phyloP scores from a whole-genome alignment of 1,139 yeast species.

The Yamadazyma trypodendri region DNA sequence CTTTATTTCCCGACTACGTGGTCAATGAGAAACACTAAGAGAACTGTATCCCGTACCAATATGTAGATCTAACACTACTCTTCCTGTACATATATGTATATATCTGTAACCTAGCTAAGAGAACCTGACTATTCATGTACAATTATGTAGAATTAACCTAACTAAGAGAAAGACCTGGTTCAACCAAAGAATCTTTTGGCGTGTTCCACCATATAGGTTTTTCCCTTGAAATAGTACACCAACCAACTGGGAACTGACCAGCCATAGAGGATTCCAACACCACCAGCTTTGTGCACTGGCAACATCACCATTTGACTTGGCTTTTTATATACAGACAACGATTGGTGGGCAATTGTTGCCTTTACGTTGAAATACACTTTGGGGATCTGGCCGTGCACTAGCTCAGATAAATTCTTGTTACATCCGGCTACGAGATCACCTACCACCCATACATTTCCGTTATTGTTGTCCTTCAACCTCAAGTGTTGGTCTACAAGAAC shows the following conservation, averaged over 20 bases:
- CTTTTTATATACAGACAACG: neutral
- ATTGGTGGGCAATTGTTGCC: neutral
- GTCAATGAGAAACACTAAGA: conserved; percentile 13
- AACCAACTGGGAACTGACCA: conserved; percentile 20
- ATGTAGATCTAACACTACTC: too few relatives aligned
- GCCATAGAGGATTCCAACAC: conserved; percentile 21
- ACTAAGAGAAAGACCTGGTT: neutral
- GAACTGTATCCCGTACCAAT: too few relatives aligned
- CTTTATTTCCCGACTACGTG: conserved; percentile 44
- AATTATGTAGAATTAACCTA: neutral
- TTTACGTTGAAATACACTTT: conserved; percentile 15
- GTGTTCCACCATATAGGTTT: conserved; percentile 7
- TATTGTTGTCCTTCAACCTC: conserved; percentile 20
- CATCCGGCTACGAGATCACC: conserved; percentile 33
- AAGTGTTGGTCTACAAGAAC: conserved; percentile 26
- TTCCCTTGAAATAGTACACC: conserved; percentile 19
- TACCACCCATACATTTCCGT: conserved; percentile 27
- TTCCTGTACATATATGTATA: conserved; percentile 4
- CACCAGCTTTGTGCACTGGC: conserved; percentile 30
- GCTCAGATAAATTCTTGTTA: conserved; percentile 23
- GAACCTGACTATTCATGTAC: too few relatives aligned
- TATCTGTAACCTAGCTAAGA: too few relatives aligned
- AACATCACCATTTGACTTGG: conserved; percentile 13
- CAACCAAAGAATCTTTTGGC: conserved; percentile 3
- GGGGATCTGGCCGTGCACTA: conserved; percentile 23